Conservation (phyloP, 352 stramenopile genomes). For the Aphanomyces invadans region DNA sequence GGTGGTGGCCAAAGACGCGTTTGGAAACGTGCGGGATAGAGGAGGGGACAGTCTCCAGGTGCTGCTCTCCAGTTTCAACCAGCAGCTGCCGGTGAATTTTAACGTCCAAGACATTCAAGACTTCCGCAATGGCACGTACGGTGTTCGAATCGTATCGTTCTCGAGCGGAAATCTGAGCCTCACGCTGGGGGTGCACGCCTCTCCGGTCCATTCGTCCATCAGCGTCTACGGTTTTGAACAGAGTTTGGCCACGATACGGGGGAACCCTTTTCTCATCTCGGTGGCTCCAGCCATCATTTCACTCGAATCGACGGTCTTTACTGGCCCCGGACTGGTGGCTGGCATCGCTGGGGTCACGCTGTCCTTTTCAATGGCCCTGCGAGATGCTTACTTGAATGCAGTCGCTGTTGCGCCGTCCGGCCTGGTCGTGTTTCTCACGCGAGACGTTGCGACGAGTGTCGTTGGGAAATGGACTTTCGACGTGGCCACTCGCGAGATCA, state of each 20-base stretch:
- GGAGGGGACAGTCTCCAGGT: constrained; percentile 40
- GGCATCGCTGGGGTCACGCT: constrained; percentile 1
- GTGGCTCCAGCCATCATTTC: constrained; percentile 34
- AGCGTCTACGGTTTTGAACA: constrained; percentile 27
- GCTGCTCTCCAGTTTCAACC: constrained; percentile 25
- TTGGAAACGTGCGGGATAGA: constrained; percentile 31
- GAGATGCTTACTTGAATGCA: constrained; percentile 3
- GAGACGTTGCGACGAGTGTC: background rate
- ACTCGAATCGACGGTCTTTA: constrained; percentile 31
- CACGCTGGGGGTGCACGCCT: constrained; percentile 32
- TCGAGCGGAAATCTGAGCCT: constrained; percentile 37
- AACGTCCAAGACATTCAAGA: constrained; percentile 28
- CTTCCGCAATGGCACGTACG: constrained; percentile 36
- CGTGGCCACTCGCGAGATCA: background rate
- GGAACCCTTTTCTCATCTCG: constrained; percentile 39
- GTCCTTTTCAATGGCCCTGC: background rate
- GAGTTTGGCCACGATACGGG: constrained; percentile 39
- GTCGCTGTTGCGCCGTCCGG: background rate
- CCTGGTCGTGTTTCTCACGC: background rate
- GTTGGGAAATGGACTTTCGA: background rate
- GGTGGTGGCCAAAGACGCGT: constrained; percentile 37
- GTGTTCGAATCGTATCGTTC: constrained; percentile 33
- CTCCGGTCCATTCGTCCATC: constrained; percentile 24
- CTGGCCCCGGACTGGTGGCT: background rate
- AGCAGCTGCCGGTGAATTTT: constrained; percentile 13